Evolutionary conservation across 306 rosid genomes (phyloP).

Genomic region (Gastrolobium bilobum): DNA sequence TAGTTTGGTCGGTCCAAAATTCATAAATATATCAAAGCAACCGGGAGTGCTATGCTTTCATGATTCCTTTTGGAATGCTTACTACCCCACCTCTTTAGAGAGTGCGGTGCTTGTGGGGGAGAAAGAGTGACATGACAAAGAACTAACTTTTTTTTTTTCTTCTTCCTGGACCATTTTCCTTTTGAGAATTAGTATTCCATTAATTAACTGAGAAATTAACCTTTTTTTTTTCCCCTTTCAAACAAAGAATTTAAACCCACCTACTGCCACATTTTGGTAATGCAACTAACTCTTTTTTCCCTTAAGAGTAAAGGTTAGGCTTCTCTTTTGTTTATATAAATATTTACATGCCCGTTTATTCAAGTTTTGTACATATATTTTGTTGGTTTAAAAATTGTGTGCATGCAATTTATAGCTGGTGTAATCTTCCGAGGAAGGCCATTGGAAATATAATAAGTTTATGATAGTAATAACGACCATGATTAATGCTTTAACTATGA

Average conservation of each 20-base stretch:
- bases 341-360: conserved; percentile 42
- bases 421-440: conserved; percentile 43
- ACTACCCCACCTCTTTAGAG: conserved; percentile 57
- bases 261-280: conserved; percentile 53
- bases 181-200: conserved; percentile 18
- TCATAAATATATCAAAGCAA: conserved; percentile 61
- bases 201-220: conserved; percentile 11
- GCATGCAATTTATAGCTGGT: conserved; percentile 41
- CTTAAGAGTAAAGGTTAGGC: conserved; percentile 62
- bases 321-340: conserved; percentile 34
- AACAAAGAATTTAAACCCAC: conserved; percentile 44
- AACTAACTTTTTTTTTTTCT: conserved; percentile 16
- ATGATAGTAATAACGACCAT: conserved; percentile 48
- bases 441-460: conserved; percentile 41
- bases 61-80: conserved; percentile 66
- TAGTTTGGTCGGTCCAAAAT: conserved; percentile 65
- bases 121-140: conserved; percentile 43
- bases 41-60: conserved; percentile 74
- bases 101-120: conserved; percentile 49
- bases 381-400: background rate
- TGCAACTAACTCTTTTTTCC: conserved; percentile 54
- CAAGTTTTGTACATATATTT: conserved; percentile 30
- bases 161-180: conserved; percentile 36
- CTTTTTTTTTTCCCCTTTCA: conserved; percentile 27
- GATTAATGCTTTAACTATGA: conserved; percentile 58